Base-by-base conservation (phyloP, 2,329 filamentous ascomycete species). In the Trichoderma cornu-damae region DNA sequence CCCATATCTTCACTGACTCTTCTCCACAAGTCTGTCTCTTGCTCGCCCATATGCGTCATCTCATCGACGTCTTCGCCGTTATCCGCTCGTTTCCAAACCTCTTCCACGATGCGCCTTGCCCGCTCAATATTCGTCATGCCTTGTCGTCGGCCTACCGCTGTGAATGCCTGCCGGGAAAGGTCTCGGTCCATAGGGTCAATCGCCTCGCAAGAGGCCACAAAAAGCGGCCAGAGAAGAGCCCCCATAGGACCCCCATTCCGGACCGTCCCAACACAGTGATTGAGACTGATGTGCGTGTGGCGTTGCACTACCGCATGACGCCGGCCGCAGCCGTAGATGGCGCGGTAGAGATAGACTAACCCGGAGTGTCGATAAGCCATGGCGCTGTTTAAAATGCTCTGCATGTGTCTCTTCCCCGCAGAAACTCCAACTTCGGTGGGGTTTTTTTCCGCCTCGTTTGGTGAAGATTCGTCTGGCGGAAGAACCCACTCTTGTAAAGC, bases 61-160 rank as follows among this genome's bases (percentile, higher is more conserved):
- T 49, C 26, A 54, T 60, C 54, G 3, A 7, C 24, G 16, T 57
- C 54, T 47, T 59, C 58, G 57, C 42, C 66, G 59, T 60, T 66
- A 58, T 84, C 81, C 0, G 75, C 76, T 56, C 81, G 72, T 56
- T 74, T 74, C 82, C 84, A 87, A 8, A 87, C 79, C 66, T 85
- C 83, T 62, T 80, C 75, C 3, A 84, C 78, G 34, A 87, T 80
- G 11, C 75, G 75, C 80, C 82, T 84, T 3, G 82, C 79, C 60
- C 81, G 75, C 60, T 77, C 77, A 58, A 87, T 86, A 63, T 87
- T 87, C 16, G 77, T 78, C 84, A 86, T 86, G 18, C 84, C 83
- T 66, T 86, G 84, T 16, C 82, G 71, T 53, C 72, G 75, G 58
- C 80, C 78, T 7, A 84, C 74, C 4, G 77, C 78, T 4, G 69